Base-by-base conservation (phyloP, 345 rosid genomes). In the Cardamine chenopodiifolia region DNA sequence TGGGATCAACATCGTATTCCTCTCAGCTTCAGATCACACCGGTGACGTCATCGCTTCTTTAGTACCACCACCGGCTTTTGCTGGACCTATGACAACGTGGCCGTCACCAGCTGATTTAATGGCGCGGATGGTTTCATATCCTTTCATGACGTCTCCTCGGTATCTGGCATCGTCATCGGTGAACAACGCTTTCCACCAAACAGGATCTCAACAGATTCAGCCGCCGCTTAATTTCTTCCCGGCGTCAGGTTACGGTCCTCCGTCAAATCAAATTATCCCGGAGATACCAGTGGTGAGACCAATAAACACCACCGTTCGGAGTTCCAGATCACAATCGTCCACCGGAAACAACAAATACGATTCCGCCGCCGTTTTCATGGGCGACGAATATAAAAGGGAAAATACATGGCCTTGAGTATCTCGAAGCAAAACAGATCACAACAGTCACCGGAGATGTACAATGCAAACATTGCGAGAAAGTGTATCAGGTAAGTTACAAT, bases 351-450 rank as follows among this genome's bases (percentile, higher is more conserved):
- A 83, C n/a, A 80, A 80, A 81, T 17, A 74, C 52, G 5, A 80
- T 89, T 1, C 70, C 79, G 0, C 77, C 84, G 4, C 89, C 90
- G n/a, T 86, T 31, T 62, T 91, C 89, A 0, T 91, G 98, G 98
- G 91, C 97, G 15, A 86, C 89, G 1, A 74, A 66, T 1, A 29
- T 31, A 10, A 82, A 90, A 9, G 97, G 91, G 61, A 70, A 28
- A 10, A 84, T 91, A 13, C 83, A 83, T 6, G 79, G 67, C 40
- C 14, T 90, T 14, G 76, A 68, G 18, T 35, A 78, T 55, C 78
- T 94, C 31, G 42, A 78, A 14, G 61, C 89, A 3, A 75, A 69
- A 6, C 59, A 75, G 18, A 81, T 90, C 31, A 20, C 31, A 0
- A 74, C 40, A 1, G 80, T 92, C 62, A 73, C 71, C 0, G 92